Evolutionary conservation across 331 rosid species (phyloP).

Genomic region (Acacia concinna): DNA sequence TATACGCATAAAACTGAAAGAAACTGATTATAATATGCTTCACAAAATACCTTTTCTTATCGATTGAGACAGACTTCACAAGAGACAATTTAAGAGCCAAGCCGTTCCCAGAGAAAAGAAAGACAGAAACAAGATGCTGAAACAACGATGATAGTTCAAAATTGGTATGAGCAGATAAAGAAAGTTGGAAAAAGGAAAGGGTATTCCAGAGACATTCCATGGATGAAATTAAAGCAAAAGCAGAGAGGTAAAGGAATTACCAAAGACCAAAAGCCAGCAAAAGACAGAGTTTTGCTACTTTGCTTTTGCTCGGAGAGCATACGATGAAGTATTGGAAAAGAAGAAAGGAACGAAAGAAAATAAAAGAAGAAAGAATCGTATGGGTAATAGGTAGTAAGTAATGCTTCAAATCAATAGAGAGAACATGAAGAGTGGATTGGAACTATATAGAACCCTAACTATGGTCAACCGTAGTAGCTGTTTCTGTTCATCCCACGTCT

Average conservation of each 20-base stretch:
- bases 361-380: background rate
- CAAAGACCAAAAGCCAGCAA: slow-evolving; percentile 26
- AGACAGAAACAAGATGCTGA: background rate
- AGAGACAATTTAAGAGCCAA: slow-evolving; percentile 30
- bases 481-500: slow-evolving; percentile 2
- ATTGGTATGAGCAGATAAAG: background rate
- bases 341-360: background rate
- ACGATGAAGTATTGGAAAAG: background rate
- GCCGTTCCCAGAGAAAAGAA: slow-evolving; percentile 27
- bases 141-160: background rate
- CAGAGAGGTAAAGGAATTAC: slow-evolving; percentile 21
- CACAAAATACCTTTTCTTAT: slow-evolving; percentile 30
- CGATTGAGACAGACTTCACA: slow-evolving; percentile 30
- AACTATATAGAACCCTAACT: background rate
- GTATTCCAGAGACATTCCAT: slow-evolving; percentile 14
- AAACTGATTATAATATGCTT: background rate
- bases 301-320: slow-evolving; percentile 9
- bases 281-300: background rate
- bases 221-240: slow-evolving; percentile 13
- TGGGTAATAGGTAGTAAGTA: background rate
- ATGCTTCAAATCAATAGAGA: background rate
- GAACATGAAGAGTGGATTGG: background rate
- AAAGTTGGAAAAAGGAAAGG: background rate
- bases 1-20: background rate
- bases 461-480: slow-evolving; percentile 20